Evolutionary conservation across 116 monocot genomes (phyloP), one percentile per base, ranked within the genome.

Genomic region (Iris pallida): DNA sequence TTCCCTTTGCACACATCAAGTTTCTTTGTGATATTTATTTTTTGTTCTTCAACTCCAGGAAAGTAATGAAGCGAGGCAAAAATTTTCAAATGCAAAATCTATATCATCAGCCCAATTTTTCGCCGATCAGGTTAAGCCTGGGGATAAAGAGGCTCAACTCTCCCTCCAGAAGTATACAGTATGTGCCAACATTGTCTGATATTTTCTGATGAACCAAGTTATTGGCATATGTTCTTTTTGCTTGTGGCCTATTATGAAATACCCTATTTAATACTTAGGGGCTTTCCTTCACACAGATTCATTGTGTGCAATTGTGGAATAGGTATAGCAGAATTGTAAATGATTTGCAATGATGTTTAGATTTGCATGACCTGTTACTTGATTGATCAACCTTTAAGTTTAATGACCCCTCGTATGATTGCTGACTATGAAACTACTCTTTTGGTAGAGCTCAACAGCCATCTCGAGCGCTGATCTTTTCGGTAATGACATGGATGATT

Each of bases 381-480:
- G 30, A 30, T 30, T 30, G 30, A 30, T 3, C 30, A 30, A 30
- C 30, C 30, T 1, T 30, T 30, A 30, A 30, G 30, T 30, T 30
- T 30, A 30, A 30, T 30, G 3, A 30, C 30, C 30, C 30, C 30
- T 30, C 30, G 30, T 30, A 30, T 30, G 30, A 30, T 30, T 30
- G 30, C 30, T 30, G 30, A 30, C 30, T 30, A 30, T 30, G 30
- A 30, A 30, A 30, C 30, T 30, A 30, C 30, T 30, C 30, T 30
- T 30, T 30, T 30, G 30, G 30, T 54, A 97, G 97, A 77, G 83
- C 55, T 92, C 92, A 54, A 54, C 87, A 51, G 79, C 97, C 45
- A 97, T 97, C 55, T 97, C 97, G 51, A 97, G 97, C 68, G 92
- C 92, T 72, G 97, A 97, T 82, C 87, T 97, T 61, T 97, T 97